Evolutionary conservation across 768 basidiomycete genomes (phyloP).

Genomic region (Tephrocybe rancida): DNA sequence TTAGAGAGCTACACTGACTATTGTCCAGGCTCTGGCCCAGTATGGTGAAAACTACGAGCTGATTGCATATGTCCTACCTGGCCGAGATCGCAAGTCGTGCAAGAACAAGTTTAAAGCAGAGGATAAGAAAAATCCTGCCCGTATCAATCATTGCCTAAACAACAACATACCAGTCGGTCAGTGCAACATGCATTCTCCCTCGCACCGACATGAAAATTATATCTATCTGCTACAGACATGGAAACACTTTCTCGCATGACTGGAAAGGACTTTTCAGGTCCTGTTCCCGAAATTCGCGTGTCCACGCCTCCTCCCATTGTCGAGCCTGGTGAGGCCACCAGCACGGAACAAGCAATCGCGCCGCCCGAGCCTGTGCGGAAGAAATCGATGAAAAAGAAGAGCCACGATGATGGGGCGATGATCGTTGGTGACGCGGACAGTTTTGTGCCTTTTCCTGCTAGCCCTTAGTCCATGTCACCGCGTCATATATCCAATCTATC

Average conservation of each 20-base stretch:
- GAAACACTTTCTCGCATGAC: conserved; percentile 76
- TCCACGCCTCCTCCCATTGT: conserved; percentile 36
- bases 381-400: conserved; percentile 28
- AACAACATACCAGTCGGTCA: conserved; percentile 77
- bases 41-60: conserved; percentile 94
- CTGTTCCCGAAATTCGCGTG: conserved; percentile 65
- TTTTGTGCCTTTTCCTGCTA: conserved; percentile 25
- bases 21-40: conserved; percentile 80
- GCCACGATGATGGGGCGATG: conserved; percentile 33
- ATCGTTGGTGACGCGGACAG: conserved; percentile 39
- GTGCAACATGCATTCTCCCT: conserved; percentile 20
- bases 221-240: conserved; percentile 52
- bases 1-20: background rate
- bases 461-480: conserved; percentile 12
- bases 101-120: conserved; percentile 94
- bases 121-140: conserved; percentile 77
- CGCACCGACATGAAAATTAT: conserved; percentile 1
- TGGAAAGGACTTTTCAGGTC: conserved; percentile 84
- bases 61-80: conserved; percentile 83
- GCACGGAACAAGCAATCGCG: conserved; percentile 16
- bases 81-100: conserved; percentile 85
- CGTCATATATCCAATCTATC: conserved; percentile 1
- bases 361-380: conserved; percentile 12
- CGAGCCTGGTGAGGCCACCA: conserved; percentile 13
- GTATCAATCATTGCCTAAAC: conserved; percentile 76